Base-by-base conservation (phyloP, 2,329 filamentous ascomycete species). In the Albifimbria verrucaria region DNA sequence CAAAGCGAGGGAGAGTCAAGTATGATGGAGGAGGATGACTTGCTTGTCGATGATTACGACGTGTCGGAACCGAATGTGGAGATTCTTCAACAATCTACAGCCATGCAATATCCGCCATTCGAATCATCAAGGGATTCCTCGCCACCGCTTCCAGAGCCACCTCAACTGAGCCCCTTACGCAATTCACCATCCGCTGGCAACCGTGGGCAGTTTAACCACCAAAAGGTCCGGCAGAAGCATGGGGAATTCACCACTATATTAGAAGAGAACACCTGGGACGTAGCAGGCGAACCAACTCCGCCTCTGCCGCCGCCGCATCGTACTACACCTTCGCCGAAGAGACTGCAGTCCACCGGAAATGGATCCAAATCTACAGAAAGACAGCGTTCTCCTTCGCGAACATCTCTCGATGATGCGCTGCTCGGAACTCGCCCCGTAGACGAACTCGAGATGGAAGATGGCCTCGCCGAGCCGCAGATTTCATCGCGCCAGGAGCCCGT, bases 161-260 rank as follows among this genome's bases (percentile, higher is more conserved):
- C 72, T 17, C 77, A 75, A 47, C 58, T 79, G 47, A 79, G 74
- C 47, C 81, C 82, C 1, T 69, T 86, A 1, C 76, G 76, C 48
- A 77, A 81, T 53, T 79, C 76, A 2, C 69, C 71, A 11, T 73
- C 78, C 1, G 78, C 79, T 0, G 80, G 77, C 3, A 84, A 84
- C 58, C 57, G 72, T 57, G 66, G 73, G 28, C 54, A 66, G 47
- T 55, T 68, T 11, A 58, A 57, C 20, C 20, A 48, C 21, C 56
- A 57, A 20, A 65, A 61, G 24, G 46, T 58, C 9, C 52, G 56
- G 4, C 59, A 71, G 43, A 70, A 72, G 51, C 67, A 66, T 2
- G 72, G 71, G 7, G 72, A 77, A 12, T 78, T 76, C 56, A 70
- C 71, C 0, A 73, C 77, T 1, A 77, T 77, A 24, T 54, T 73